phyloP scores from a whole-genome alignment of 1,284 basidiomycete genomes.

The Cryptococcus floricola region DNA sequence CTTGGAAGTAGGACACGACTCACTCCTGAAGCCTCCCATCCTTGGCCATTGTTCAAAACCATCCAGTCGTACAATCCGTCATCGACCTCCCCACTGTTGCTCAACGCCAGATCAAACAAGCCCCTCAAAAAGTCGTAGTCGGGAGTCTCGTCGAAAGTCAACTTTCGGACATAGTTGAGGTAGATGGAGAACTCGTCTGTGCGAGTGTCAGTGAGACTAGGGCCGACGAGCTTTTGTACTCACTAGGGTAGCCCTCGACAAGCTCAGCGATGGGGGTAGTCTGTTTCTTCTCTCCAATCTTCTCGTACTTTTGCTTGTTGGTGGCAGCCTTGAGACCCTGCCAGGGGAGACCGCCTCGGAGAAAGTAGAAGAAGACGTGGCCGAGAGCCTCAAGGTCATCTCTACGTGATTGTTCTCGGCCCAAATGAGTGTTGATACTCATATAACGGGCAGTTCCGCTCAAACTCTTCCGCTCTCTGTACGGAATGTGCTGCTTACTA shows the following conservation, averaged over 20 bases:
- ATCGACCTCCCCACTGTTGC: conserved; percentile 79
- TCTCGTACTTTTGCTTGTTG: conserved; percentile 98
- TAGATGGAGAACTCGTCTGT: conserved; percentile 88
- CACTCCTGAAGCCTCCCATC: conserved; percentile 84
- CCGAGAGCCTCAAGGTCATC: conserved; percentile 93
- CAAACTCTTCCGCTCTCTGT: conserved; percentile 88
- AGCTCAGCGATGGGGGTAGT: conserved; percentile 91
- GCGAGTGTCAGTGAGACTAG: conserved; percentile 25
- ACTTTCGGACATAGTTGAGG: conserved; percentile 92
- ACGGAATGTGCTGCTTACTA: conserved; percentile 88
- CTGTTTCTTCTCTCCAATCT: conserved; percentile 99
- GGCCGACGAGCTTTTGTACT: conserved; percentile 45
- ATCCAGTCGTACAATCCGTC: conserved; percentile 91
- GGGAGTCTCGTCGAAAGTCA: conserved; percentile 92
- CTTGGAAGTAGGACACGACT: conserved; percentile 31
- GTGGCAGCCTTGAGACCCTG: conserved; percentile 94
- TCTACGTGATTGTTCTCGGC: conserved; percentile 88
- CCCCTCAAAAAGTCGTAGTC: conserved; percentile 95
- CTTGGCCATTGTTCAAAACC: conserved; percentile 81
- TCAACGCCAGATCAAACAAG: conserved; percentile 84
- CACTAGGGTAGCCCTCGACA: conserved; percentile 85
- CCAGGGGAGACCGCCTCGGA: conserved; percentile 89
- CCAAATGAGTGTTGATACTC: conserved; percentile 95
- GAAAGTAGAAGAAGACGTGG: conserved; percentile 97
- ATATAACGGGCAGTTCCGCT: conserved; percentile 90